Conservation (phyloP, 192 early-diverging fungal species). For the Podila epigama region DNA sequence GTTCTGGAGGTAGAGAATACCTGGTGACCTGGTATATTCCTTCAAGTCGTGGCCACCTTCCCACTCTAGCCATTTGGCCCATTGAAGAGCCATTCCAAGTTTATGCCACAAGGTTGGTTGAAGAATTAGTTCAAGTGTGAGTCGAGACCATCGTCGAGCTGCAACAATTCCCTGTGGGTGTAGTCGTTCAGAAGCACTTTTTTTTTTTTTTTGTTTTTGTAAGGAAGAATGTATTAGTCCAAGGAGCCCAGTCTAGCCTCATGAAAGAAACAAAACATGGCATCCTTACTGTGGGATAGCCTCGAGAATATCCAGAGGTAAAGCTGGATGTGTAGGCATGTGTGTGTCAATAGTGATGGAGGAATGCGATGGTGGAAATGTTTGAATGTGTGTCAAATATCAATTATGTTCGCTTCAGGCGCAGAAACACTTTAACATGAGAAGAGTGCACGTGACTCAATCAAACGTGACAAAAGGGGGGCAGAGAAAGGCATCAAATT, state of each 20-base stretch:
- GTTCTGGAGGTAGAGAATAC: slow-evolving; percentile 35
- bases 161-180: slow-evolving; percentile 9
- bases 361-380: slow-evolving; percentile 8
- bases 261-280: not conserved
- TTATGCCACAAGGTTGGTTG: slow-evolving; percentile 32
- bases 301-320: slow-evolving; percentile 12
- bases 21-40: slow-evolving; percentile 18
- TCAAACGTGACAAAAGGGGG: not conserved
- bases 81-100: slow-evolving; percentile 28
- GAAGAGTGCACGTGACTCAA: not conserved
- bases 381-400: not conserved
- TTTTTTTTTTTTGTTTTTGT: not conserved
- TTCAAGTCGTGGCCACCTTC: slow-evolving; percentile 37
- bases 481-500: not conserved
- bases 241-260: no score
- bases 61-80: slow-evolving; percentile 48
- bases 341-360: no score
- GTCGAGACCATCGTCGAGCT: slow-evolving; percentile 9
- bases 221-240: no score
- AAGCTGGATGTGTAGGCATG: slow-evolving; percentile 15
- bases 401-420: no score
- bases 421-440: no score
- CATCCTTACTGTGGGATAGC: slow-evolving; percentile 36
- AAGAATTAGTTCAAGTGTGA: slow-evolving; percentile 19
- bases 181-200: slow-evolving; percentile 20